Evolutionary conservation across 139 green algal genomes (phyloP).

Genomic region (Haematococcus lacustris): DNA sequence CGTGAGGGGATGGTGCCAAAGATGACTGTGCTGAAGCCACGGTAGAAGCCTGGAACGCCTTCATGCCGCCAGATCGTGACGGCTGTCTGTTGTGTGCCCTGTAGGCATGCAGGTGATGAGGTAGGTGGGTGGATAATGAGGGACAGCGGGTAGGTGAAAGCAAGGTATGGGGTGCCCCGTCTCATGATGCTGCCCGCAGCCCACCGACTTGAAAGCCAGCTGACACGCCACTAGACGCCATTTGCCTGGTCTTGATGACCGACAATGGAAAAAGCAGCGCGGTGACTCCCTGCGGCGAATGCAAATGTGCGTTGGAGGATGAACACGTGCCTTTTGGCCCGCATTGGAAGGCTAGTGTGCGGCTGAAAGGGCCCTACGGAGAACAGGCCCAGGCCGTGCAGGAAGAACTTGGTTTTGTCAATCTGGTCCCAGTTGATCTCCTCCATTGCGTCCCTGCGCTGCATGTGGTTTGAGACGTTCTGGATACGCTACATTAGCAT

Average conservation of each 20-base stretch:
- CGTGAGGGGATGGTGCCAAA: constrained; percentile 61
- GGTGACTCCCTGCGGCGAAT: constrained; percentile 57
- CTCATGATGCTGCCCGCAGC: constrained; percentile 6
- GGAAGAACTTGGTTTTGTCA: constrained; percentile 88
- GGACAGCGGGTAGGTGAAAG: not conserved
- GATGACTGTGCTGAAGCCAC: constrained; percentile 72
- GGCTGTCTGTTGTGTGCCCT: constrained; percentile 51
- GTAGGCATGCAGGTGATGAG: constrained; percentile 16
- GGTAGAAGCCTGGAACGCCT: constrained; percentile 82
- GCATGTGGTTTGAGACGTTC: not conserved
- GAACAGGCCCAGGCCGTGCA: constrained; percentile 74
- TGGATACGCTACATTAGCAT: too few relatives aligned
- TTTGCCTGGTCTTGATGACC: constrained; percentile 86
- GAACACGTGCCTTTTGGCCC: not conserved
- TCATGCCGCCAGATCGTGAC: constrained; percentile 58
- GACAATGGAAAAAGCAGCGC: constrained; percentile 76
- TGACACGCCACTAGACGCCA: constrained; percentile 37
- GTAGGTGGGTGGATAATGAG: constrained; percentile 27
- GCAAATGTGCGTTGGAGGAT: not conserved
- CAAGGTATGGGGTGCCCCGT: not conserved
- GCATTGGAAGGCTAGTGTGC: not conserved
- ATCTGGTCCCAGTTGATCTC: constrained; percentile 41
- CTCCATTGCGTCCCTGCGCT: not conserved
- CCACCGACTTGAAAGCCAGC: constrained; percentile 3
- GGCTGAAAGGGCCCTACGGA: constrained; percentile 21